Evolutionary conservation across 768 basidiomycete genomes (phyloP), one percentile per base, ranked within the genome.

Genomic region (Leccinum imitatum): DNA sequence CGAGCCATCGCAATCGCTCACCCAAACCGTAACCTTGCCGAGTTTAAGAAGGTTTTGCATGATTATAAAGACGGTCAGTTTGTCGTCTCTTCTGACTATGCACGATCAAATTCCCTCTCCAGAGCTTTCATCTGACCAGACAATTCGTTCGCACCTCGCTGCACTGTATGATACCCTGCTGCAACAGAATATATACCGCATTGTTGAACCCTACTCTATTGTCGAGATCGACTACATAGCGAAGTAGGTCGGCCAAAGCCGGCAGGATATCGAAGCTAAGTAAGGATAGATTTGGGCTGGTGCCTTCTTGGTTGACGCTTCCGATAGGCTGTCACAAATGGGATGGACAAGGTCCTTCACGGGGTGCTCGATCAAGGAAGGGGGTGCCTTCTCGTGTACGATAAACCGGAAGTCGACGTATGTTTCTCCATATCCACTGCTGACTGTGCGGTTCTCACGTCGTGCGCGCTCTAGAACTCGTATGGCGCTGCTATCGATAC

Each of bases 281-380:
- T 95, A 62, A 63, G 88, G 77, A 23, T 53, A 19, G 17, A 1
- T 14, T 27, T 19, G 1, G 1, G 9, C 15, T 10, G 23, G 9
- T 33, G 50, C 9, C 11, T 11, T 54, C 58, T 30, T 6, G 19
- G 23, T 27, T 67, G 50, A 71, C 48, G 1, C 50, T 21, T 30
- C 57, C 19, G 33, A 6, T 65, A 96, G 95, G 72, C 77, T 98
- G 27, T 94, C 91, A 31, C 96, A 99, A 72, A 98, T 99, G 96
- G 25, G 25, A 99, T 98, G 39, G 96, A 98, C 76, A 95, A 95
- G 66, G 86, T 95, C 2, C 84, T 98, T 63, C 84, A 93, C 63
- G 96, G 96, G 6, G 95, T 99, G 1, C 81, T 99, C n/a, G 96
- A 98, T 72, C 96, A 98, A 72, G 94, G 93, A 27, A 84, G 92